Percentiles rank a stretch among this genome's conserved stretches.
phyloP scores from a whole-genome alignment of 768 basidiomycete species.

The Neoboletus magnificus region DNA sequence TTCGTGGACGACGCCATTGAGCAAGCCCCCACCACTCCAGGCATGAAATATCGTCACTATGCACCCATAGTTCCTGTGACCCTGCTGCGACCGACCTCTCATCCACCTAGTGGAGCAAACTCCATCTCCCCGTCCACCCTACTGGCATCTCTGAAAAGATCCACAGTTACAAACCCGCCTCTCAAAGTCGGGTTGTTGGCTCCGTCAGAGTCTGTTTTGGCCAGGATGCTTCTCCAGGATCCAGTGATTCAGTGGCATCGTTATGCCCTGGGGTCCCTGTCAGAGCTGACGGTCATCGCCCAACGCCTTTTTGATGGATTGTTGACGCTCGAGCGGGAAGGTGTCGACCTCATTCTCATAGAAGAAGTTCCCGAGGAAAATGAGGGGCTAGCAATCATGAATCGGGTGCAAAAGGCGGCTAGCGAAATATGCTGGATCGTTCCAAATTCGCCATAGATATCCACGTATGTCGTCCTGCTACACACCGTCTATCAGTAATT shows the following conservation, averaged over 20 bases:
- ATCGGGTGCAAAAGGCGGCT: slow-evolving; percentile 88
- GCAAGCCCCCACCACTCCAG: slow-evolving; percentile 86
- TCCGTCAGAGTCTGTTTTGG: slow-evolving; percentile 52
- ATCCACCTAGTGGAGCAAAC: slow-evolving; percentile 36
- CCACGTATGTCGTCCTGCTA: slow-evolving; percentile 12
- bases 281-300: slow-evolving; percentile 66
- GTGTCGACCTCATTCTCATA: slow-evolving; percentile 79
- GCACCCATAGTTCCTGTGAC: slow-evolving; percentile 86
- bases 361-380: slow-evolving; percentile 79
- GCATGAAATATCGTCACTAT: slow-evolving; percentile 99
- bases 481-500: not conserved
- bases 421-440: slow-evolving; percentile 44
- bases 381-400: slow-evolving; percentile 93
- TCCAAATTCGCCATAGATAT: slow-evolving; percentile 11
- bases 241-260: slow-evolving; percentile 51
- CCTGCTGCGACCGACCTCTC: slow-evolving; percentile 56
- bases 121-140: slow-evolving; percentile 35
- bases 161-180: not conserved
- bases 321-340: slow-evolving; percentile 69
- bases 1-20: slow-evolving; percentile 69
- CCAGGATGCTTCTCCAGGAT: slow-evolving; percentile 24
- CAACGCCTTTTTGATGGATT: slow-evolving; percentile 86
- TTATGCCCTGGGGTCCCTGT: slow-evolving; percentile 48
- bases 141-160: slow-evolving; percentile 41
- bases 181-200: slow-evolving; percentile 66